Conservation (phyloP, 2,329 filamentous ascomycete species). For the Zasmidium citrigriseum region DNA sequence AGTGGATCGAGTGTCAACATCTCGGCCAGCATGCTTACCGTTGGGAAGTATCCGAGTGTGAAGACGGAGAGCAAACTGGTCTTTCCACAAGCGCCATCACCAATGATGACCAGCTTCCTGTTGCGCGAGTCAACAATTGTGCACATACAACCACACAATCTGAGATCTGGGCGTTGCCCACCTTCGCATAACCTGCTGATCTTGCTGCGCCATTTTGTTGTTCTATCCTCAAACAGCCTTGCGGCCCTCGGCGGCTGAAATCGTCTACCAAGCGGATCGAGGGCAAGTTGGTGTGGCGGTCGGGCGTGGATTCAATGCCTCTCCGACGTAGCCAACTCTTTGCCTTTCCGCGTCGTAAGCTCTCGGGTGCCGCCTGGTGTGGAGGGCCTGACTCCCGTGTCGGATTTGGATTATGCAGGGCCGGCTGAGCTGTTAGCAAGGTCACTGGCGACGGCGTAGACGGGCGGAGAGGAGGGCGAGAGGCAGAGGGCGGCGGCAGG, state of each 20-base stretch:
- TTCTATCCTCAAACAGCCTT: not conserved
- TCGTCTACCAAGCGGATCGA: not conserved
- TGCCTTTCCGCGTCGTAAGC: not conserved
- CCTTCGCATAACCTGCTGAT: conserved; percentile 42
- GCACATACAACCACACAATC: not conserved
- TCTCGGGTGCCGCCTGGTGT: not conserved
- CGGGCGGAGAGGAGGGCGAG: not conserved
- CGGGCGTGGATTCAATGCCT: not conserved
- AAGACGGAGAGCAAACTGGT: conserved; percentile 97
- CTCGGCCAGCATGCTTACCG: conserved; percentile 63
- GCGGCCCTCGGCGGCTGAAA: conserved; percentile 2
- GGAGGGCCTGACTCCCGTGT: not conserved
- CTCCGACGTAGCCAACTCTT: not conserved
- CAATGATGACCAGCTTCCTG: conserved; percentile 96
- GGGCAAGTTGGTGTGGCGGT: not conserved
- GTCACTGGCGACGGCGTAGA: no score
- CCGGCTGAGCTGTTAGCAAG: not conserved
- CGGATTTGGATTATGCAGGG: conserved; percentile 5
- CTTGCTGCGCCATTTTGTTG: conserved; percentile 38
- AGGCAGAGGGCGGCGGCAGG: no score
- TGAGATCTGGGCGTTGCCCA: conserved; percentile 16
- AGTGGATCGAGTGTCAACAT: not conserved
- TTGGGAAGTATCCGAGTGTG: conserved; percentile 95
- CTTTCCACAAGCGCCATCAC: conserved; percentile 96
- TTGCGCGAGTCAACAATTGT: conserved; percentile 18